These are phyloP conservation scores for Clarireedia homoeocarpa DNA, from an alignment of 2,329 filamentous ascomycete genomes.

Conservation along the genomic window DNA sequence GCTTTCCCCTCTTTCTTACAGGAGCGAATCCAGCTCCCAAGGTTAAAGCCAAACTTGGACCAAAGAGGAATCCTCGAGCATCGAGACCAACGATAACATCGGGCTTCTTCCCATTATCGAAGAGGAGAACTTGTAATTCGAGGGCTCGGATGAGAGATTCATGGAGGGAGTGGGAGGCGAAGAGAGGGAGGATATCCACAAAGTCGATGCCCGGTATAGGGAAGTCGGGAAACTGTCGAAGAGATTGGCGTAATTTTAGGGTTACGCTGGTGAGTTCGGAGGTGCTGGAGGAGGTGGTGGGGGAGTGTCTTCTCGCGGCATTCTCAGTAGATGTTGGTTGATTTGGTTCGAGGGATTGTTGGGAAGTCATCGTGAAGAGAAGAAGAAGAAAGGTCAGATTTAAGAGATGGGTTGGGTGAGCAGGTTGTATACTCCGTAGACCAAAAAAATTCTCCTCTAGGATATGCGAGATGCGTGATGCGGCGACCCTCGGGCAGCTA, in stretches of 20 bases:
- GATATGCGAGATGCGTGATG: slow-evolving; percentile 6
- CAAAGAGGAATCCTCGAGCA: slow-evolving; percentile 91
- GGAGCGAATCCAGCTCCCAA: slow-evolving; percentile 84
- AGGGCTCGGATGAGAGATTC: slow-evolving; percentile 73
- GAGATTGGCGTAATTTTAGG: slow-evolving; percentile 61
- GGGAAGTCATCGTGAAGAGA: slow-evolving; percentile 27
- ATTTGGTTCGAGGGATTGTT: slow-evolving; percentile 14
- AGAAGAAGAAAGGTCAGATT: slow-evolving; percentile 18
- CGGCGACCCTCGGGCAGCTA: slow-evolving; percentile 7
- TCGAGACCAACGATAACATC: slow-evolving; percentile 93
- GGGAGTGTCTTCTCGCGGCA: slow-evolving; percentile 28
- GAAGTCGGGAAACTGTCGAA: slow-evolving; percentile 88
- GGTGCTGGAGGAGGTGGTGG: slow-evolving; percentile 28
- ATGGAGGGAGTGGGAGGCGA: slow-evolving; percentile 70
- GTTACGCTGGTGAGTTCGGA: slow-evolving; percentile 40
- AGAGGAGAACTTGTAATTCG: slow-evolving; percentile 68
- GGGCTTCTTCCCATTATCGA: slow-evolving; percentile 54
- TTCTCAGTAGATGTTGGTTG: slow-evolving; percentile 16
- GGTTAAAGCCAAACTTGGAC: slow-evolving; percentile 76
- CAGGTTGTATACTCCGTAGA: not conserved
- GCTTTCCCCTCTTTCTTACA: slow-evolving; percentile 90
- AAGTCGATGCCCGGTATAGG: slow-evolving; percentile 89
- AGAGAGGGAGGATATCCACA: slow-evolving; percentile 96
- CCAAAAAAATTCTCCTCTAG: slow-evolving; percentile 4
- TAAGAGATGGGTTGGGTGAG: not conserved